Base-by-base conservation (phyloP, 345 rosid genomes). In the Eucalyptus curtisii region DNA sequence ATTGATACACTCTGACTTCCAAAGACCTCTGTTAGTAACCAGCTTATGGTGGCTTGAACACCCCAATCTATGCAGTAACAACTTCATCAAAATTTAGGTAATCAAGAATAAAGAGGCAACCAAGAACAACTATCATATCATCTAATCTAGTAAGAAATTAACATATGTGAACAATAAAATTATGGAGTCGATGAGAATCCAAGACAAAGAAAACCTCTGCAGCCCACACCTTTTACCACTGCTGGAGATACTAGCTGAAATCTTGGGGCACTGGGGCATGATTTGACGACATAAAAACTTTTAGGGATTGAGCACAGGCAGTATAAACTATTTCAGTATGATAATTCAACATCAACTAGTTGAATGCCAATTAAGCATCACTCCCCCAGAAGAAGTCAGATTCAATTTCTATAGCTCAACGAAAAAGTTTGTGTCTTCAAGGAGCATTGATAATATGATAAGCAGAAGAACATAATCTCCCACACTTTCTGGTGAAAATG, bases 11-110 rank as follows among this genome's bases (percentile, higher is more conserved):
- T 93, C 88, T 90, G 91, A 91, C 87, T 90, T 87, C 96, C 93
- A 89, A 94, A 96, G 90, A 89, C 89, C 90, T 95, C 93, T 13
- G 97, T 95, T 88, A 97, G 94, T 71, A 95, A 89, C 99, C 96
- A 97, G 92, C 98, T 95, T 84, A 97, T 95, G 88, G 93, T 94
- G 50, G 98, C 99, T 92, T 96, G 98, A 84, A 97, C 98, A 90
- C 99, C 95, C 97, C 98, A 97, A 90, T 97, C 99, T 96, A 85
- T 44, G 71, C 33, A 88, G 37, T 52, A 89, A 49, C 33, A 90
- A 22, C 33, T 52, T 86, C 59, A 49, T 19, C 33, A 89, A 87
- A 44, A 53, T 81, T 80, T n/a, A 44, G 84, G 71, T 17, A n/a
- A n/a, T 57, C 37, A 31, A 64, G 50, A 49, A 52, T 49, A 9